phyloP scores from a whole-genome alignment of 2,329 filamentous ascomycete genomes.

The Chaetomiaceae sp. region DNA sequence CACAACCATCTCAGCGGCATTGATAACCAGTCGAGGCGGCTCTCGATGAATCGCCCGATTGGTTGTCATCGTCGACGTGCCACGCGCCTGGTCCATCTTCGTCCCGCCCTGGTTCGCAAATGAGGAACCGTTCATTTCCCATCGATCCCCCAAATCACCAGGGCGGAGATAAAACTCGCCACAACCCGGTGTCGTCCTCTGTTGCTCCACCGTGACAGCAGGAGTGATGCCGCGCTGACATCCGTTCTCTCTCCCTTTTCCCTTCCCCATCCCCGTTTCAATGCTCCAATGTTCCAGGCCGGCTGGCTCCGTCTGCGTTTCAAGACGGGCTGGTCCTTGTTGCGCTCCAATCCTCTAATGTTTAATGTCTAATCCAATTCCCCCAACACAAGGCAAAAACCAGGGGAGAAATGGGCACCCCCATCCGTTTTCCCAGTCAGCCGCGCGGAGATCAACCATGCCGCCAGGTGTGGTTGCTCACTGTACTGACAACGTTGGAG shows the following conservation, averaged over 20 bases:
- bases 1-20: no score
- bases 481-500: constrained; percentile 1
- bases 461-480: no score
- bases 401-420: not conserved
- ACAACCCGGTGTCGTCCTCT: not conserved
- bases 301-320: no score
- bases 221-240: not conserved
- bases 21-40: no score
- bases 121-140: not conserved
- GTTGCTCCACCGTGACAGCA: not conserved
- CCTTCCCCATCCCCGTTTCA: not conserved
- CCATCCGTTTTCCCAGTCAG: not conserved
- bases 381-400: not conserved
- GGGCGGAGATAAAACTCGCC: not conserved
- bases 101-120: no score
- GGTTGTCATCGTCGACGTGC: no score
- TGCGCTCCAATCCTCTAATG: no score
- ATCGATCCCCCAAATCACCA: not conserved
- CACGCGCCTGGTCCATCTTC: no score
- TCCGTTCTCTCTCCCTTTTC: not conserved
- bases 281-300: not conserved
- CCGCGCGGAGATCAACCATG: constrained; percentile 1
- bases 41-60: no score
- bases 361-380: no score
- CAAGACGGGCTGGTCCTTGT: no score